Evolutionary conservation across 306 rosid genomes (phyloP).

Genomic region (Pueraria montana): DNA sequence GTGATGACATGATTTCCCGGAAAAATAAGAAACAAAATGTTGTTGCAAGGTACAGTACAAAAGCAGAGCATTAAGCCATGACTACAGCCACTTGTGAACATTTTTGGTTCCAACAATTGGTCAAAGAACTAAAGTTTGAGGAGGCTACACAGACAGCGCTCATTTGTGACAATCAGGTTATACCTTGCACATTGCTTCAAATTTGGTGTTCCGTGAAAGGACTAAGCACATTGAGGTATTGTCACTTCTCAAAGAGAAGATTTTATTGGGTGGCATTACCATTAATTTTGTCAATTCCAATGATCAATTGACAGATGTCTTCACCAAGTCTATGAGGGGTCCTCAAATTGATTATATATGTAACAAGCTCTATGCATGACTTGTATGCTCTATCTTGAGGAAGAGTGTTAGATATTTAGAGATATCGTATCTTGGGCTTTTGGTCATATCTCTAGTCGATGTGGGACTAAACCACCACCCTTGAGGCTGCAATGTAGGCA

Average conservation of each 20-base stretch:
- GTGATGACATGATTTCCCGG: background rate
- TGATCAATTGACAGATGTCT: background rate
- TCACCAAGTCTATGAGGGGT: background rate
- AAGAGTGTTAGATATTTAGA: background rate
- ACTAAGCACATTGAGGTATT: background rate
- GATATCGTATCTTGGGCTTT: too few species aligned
- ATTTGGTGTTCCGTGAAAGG: background rate
- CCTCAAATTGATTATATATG: background rate
- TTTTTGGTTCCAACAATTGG: background rate
- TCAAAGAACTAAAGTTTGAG: background rate
- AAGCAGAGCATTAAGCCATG: background rate
- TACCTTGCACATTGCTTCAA: background rate
- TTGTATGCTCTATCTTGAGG: background rate
- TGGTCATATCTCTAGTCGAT: too few species aligned
- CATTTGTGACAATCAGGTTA: background rate
- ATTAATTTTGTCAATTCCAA: background rate
- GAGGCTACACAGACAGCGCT: too few species aligned
- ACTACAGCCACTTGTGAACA: background rate
- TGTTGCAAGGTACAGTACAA: background rate
- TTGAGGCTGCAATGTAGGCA: too few species aligned
- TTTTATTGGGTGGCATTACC: too few species aligned
- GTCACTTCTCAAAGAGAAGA: too few species aligned
- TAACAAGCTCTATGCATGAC: background rate
- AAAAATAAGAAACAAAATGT: background rate
- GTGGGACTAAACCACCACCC: too few species aligned